These are phyloP conservation scores for Cryptomeria japonica DNA, from an alignment of 75 land plant species.

Conservation along the genomic window DNA sequence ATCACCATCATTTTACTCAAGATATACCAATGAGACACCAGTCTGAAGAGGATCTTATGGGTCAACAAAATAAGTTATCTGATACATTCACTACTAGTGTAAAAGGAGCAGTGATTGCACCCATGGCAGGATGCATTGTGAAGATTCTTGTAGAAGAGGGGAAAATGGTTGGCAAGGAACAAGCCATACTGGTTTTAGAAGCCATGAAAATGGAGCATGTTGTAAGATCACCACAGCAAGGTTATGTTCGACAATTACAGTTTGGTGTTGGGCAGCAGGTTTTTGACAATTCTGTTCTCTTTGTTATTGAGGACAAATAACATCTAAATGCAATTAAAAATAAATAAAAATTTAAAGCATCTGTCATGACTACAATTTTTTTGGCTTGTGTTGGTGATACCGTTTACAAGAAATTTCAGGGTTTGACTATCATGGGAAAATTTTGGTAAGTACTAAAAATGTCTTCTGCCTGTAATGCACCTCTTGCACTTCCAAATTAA, in stretches of 20 bases:
- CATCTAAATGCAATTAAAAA: not conserved
- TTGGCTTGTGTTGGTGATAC: not conserved
- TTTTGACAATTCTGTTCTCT: constrained; percentile 54
- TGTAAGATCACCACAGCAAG: constrained; percentile 65
- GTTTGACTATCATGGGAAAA: not conserved
- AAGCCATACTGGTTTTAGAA: constrained; percentile 84
- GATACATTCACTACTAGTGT: constrained; percentile 25
- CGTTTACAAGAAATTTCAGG: not conserved
- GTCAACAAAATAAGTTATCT: constrained; percentile 17
- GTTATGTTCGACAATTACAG: constrained; percentile 39
- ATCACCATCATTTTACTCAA: constrained; percentile 75
- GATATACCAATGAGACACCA: constrained; percentile 27
- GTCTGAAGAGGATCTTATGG: constrained; percentile 38
- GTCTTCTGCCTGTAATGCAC: not conserved
- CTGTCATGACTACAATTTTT: not conserved
- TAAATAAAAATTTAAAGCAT: not conserved
- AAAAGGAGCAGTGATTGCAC: constrained; percentile 74
- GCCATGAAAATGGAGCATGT: constrained; percentile 99
- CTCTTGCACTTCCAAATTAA: not conserved
- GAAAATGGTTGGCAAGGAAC: constrained; percentile 67
- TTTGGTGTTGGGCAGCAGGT: constrained; percentile 68
- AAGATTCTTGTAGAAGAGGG: constrained; percentile 72
- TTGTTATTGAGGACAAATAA: constrained; percentile 42
- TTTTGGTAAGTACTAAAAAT: not conserved
- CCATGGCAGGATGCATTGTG: constrained; percentile 96